Conservation (phyloP, 2,329 filamentous ascomycete species). For the Didymella pomorum region DNA sequence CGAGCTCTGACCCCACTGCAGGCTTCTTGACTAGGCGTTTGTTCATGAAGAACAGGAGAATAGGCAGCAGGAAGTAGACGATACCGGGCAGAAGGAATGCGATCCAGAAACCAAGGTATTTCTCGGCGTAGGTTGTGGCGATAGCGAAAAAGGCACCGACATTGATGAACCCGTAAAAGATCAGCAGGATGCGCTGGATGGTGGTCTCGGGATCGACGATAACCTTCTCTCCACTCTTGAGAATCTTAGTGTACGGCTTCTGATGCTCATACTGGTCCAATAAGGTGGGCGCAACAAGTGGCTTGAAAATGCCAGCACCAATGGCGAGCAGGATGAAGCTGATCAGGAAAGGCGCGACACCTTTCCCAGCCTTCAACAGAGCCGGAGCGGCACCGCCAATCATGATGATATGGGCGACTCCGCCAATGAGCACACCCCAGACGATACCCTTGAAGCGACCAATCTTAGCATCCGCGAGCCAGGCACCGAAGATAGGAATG, state of each 20-base stretch:
- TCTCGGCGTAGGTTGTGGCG: conserved; percentile 50
- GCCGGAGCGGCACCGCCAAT: conserved; percentile 51
- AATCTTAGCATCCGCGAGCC: conserved; percentile 55
- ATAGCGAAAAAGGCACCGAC: conserved; percentile 20
- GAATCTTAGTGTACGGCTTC: conserved; percentile 53
- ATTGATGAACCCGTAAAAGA: conserved; percentile 43
- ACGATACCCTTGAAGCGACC: conserved; percentile 53
- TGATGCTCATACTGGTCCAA: conserved; percentile 57
- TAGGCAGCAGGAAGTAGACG: conserved; percentile 38
- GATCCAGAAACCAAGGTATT: conserved; percentile 53
- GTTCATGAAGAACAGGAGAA: conserved; percentile 42
- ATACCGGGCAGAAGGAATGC: conserved; percentile 50
- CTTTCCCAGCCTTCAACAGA: conserved; percentile 50
- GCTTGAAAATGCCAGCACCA: conserved; percentile 48
- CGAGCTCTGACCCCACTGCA: conserved; percentile 47
- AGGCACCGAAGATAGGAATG: conserved; percentile 59
- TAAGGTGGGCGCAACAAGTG: conserved; percentile 55
- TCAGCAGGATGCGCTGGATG: conserved; percentile 47
- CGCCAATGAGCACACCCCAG: conserved; percentile 51
- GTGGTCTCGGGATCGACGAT: conserved; percentile 59
- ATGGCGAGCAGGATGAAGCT: conserved; percentile 47
- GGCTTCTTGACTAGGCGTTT: conserved; percentile 45
- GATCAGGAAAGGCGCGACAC: conserved; percentile 52
- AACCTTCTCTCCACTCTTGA: conserved; percentile 41
- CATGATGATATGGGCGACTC: conserved; percentile 48